These are phyloP conservation scores for Collybia mongolica DNA, from an alignment of 768 basidiomycete genomes.

Conservation along the genomic window DNA sequence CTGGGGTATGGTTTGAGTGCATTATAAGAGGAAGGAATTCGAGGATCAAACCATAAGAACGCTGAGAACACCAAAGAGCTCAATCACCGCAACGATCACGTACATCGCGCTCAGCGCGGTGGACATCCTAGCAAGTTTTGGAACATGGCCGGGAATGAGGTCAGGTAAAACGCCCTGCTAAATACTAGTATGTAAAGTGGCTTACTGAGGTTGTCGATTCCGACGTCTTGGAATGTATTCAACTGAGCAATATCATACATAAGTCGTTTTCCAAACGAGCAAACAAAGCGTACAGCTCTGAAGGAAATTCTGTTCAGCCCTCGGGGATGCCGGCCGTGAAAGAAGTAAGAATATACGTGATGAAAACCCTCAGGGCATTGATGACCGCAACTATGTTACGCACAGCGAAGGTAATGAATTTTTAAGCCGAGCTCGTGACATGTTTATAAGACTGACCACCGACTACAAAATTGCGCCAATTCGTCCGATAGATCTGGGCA, in stretches of 20 bases:
- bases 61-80: slow-evolving; percentile 17
- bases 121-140: slow-evolving; percentile 30
- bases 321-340: background rate
- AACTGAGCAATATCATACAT: slow-evolving; percentile 17
- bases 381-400: slow-evolving; percentile 31
- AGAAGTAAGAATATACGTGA: slow-evolving; percentile 27
- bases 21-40: background rate
- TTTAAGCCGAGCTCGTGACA: background rate
- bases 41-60: slow-evolving; percentile 10
- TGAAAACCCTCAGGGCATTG: slow-evolving; percentile 36
- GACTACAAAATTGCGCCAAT: slow-evolving; percentile 41
- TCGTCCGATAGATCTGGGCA: slow-evolving; percentile 34
- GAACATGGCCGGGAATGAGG: slow-evolving; percentile 18
- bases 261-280: background rate
- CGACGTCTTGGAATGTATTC: slow-evolving; percentile 33
- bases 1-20: slow-evolving; percentile 8
- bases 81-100: slow-evolving; percentile 21
- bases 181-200: background rate
- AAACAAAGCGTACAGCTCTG: slow-evolving; percentile 22
- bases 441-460: slow-evolving; percentile 24
- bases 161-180: background rate
- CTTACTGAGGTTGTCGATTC: slow-evolving; percentile 28
- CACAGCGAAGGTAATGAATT: background rate
- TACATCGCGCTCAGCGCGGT: slow-evolving; percentile 35
- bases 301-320: background rate